These are phyloP conservation scores for Uronychia setigera DNA, from an alignment of 73 alveolate genomes.

Conservation along the genomic window DNA sequence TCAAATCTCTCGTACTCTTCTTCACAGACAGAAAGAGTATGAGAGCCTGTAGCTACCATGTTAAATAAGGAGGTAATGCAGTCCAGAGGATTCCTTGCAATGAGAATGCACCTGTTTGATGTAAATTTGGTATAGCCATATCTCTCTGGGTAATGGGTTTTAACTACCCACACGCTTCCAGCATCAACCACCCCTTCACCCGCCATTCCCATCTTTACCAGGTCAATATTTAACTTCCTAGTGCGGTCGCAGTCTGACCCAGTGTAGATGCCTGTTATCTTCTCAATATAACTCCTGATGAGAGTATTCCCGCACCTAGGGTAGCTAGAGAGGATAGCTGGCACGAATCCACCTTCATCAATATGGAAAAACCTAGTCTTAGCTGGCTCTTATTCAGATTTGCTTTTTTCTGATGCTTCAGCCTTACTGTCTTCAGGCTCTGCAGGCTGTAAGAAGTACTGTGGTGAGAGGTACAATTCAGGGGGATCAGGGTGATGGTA, in stretches of 20 bases:
- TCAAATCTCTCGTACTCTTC: slow-evolving; percentile 30
- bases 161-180: slow-evolving; percentile 51
- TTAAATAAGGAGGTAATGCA: slow-evolving; percentile 51
- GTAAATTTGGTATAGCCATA: slow-evolving; percentile 46
- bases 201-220: slow-evolving; percentile 53
- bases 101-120: slow-evolving; percentile 47
- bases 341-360: slow-evolving; percentile 8
- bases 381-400: no score
- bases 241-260: slow-evolving; percentile 65
- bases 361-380: background rate
- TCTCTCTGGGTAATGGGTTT: slow-evolving; percentile 71
- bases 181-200: slow-evolving; percentile 63
- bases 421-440: background rate
- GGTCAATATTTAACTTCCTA: slow-evolving; percentile 45
- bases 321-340: slow-evolving; percentile 29
- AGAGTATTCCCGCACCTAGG: slow-evolving; percentile 72
- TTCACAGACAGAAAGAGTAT: slow-evolving; percentile 40
- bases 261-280: slow-evolving; percentile 41
- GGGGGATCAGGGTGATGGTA: background rate
- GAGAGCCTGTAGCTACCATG: slow-evolving; percentile 69
- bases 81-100: slow-evolving; percentile 62
- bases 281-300: slow-evolving; percentile 55
- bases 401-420: no score
- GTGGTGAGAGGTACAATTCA: background rate
- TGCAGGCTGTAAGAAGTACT: background rate